Conservation (phyloP, 768 basidiomycete genomes). For the Lactarius indigo region DNA sequence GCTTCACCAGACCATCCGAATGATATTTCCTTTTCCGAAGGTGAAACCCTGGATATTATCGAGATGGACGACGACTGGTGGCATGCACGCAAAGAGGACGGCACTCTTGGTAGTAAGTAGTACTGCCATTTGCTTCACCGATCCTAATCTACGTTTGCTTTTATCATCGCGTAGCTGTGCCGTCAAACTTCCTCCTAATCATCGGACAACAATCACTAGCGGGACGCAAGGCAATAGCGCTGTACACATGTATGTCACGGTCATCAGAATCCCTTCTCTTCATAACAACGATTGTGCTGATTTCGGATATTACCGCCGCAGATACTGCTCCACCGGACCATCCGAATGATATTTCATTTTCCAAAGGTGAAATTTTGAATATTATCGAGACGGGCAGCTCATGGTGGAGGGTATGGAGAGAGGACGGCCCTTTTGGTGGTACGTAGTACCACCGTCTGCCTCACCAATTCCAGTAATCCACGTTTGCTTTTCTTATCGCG, state of each 20-base stretch:
- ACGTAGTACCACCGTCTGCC: conserved; percentile 36
- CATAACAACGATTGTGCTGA: neutral
- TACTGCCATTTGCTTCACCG: conserved; percentile 16
- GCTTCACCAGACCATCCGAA: conserved; percentile 93
- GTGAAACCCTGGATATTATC: conserved; percentile 86
- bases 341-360: conserved; percentile 92
- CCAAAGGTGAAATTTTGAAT: conserved; percentile 88
- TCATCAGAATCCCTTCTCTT: conserved; percentile 6
- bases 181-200: conserved; percentile 54
- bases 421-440: conserved; percentile 77
- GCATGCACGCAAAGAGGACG: conserved; percentile 81
- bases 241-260: conserved; percentile 82
- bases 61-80: conserved; percentile 95
- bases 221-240: conserved; percentile 75
- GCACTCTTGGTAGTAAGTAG: conserved; percentile 69
- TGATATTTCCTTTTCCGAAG: conserved; percentile 91
- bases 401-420: conserved; percentile 87
- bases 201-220: too few species aligned
- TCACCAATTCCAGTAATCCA: too few species aligned
- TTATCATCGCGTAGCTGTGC: conserved; percentile 52
- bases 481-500: too few species aligned
- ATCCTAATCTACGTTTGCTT: neutral
- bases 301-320: conserved; percentile 33
- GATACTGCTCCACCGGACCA: conserved; percentile 91
- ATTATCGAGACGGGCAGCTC: conserved; percentile 90